Percentiles rank a stretch among this genome's conserved stretches.
These are phyloP conservation scores for Entoloma clypeatum DNA, from an alignment of 1,284 basidiomycete genomes.

Conservation along the genomic window DNA sequence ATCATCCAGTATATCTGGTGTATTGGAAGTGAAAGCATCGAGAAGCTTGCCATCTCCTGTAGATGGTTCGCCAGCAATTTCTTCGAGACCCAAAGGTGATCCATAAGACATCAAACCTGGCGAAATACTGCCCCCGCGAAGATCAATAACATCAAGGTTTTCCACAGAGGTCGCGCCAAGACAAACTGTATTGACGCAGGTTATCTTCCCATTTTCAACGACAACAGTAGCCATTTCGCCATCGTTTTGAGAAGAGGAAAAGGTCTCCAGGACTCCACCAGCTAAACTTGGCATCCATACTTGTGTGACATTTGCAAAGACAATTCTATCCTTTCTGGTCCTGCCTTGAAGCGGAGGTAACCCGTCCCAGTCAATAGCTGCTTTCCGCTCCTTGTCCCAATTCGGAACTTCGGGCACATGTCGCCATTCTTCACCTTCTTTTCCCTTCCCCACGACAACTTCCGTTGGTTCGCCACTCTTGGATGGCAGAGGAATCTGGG, in stretches of 20 bases:
- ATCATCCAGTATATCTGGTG: conserved; percentile 47
- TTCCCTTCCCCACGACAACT: conserved; percentile 38
- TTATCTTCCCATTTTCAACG: conserved; percentile 42
- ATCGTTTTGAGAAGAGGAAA: conserved; percentile 25
- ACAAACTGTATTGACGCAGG: conserved; percentile 36
- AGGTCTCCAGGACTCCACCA: conserved; percentile 28
- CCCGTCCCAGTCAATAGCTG: conserved; percentile 55
- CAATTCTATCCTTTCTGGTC: conserved; percentile 33
- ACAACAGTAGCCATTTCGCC: conserved; percentile 34
- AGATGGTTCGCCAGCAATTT: conserved; percentile 61
- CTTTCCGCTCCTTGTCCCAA: conserved; percentile 55
- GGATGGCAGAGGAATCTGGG: conserved; percentile 47
- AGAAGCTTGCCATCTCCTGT: conserved; percentile 61
- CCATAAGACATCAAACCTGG: conserved; percentile 64
- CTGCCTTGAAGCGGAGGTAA: conserved; percentile 54
- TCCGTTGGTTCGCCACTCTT: conserved; percentile 34
- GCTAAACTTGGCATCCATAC: conserved; percentile 29
- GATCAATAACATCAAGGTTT: conserved; percentile 31
- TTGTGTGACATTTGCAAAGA: conserved; percentile 50
- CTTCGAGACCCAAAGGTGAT: conserved; percentile 58
- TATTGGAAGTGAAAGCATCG: conserved; percentile 45
- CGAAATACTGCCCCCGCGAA: conserved; percentile 44
- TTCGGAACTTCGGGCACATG: conserved; percentile 45
- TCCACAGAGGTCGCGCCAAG: conserved; percentile 17
- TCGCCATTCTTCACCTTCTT: conserved; percentile 37